Conservation (phyloP, 163 green algal genomes). For the Prototheca stagnorum region DNA sequence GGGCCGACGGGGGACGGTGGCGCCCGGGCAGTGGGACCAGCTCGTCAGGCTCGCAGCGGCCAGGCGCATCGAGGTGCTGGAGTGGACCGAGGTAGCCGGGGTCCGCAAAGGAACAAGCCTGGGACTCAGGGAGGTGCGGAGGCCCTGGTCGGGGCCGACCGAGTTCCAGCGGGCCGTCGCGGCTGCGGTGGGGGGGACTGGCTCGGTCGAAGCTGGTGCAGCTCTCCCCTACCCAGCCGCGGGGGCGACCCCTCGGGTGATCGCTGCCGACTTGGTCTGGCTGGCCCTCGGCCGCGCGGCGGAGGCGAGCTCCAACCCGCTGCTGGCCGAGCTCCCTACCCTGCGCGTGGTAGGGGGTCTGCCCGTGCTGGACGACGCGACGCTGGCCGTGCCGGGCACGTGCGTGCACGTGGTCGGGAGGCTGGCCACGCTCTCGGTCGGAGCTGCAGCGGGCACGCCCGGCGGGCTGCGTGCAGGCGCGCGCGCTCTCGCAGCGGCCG, state of each 20-base stretch:
- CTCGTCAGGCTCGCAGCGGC: background rate
- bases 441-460: constrained; percentile 11
- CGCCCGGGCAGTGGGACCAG: constrained; percentile 1
- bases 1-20: constrained; percentile 6
- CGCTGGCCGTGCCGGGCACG: constrained; percentile 7
- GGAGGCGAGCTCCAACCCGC: background rate
- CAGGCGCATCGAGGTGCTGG: constrained; percentile 4
- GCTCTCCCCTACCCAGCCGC: no score
- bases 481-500: background rate
- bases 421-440: constrained; percentile 4
- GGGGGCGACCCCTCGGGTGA: no score
- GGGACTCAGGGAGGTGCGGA: background rate
- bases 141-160: background rate
- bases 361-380: constrained; percentile 8
- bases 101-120: background rate
- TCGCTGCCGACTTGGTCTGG: constrained; percentile 6
- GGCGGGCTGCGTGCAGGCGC: constrained; percentile 4
- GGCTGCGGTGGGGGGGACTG: no score
- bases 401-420: constrained; percentile 11
- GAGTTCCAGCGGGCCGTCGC: no score
- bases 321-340: background rate
- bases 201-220: no score
- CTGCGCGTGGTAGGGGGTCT: constrained; percentile 4
- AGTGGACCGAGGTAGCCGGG: constrained; percentile 7
- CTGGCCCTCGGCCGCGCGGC: constrained; percentile 14